Percentiles rank a stretch among this genome's conserved stretches.
Conservation (phyloP, 2,329 filamentous ascomycete species). For the Alternaria ethzedia region DNA sequence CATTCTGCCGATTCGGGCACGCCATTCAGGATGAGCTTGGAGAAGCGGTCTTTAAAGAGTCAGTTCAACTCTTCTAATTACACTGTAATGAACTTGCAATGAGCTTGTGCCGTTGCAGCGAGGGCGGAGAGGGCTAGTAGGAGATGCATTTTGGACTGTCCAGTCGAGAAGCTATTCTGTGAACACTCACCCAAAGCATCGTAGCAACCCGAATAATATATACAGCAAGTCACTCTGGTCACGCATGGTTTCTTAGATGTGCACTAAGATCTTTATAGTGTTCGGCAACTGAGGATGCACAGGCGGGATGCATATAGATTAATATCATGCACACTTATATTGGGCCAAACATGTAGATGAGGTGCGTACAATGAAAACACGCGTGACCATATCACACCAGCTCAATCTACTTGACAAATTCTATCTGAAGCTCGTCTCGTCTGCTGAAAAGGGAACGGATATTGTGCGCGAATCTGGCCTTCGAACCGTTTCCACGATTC, state of each 20-base stretch:
- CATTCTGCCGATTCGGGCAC: conserved; percentile 48
- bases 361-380: neutral
- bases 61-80: neutral
- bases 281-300: neutral
- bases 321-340: neutral
- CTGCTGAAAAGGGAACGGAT: neutral
- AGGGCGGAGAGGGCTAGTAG: neutral
- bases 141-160: neutral
- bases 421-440: neutral
- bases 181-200: neutral
- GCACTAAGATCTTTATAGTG: neutral
- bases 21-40: conserved; percentile 33
- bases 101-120: neutral
- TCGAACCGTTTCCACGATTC: neutral
- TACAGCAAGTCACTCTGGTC: neutral
- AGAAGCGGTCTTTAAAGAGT: conserved; percentile 28
- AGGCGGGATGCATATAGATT: neutral
- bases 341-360: neutral
- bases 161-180: neutral
- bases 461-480: neutral
- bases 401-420: neutral
- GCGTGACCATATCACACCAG: neutral
- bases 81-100: neutral
- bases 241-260: neutral
- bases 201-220: neutral